Conservation (phyloP, 2,329 filamentous ascomycete genomes). For the Trichoderma semiorbis region DNA sequence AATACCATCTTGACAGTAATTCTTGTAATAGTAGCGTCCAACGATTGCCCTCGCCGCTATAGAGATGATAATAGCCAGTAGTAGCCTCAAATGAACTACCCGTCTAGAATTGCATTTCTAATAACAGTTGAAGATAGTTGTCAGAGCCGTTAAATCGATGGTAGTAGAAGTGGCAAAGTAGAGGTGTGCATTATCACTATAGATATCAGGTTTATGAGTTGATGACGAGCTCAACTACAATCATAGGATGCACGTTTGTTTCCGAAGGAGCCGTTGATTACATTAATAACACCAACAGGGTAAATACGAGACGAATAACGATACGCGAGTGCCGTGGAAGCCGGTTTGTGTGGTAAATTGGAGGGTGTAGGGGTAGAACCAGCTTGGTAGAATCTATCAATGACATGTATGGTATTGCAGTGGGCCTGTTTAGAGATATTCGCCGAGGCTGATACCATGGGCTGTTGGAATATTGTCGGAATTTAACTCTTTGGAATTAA, state of each 20-base stretch:
- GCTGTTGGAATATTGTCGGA: too few species aligned
- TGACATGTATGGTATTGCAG: not conserved
- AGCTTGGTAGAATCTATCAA: not conserved
- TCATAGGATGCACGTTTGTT: not conserved
- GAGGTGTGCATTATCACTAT: not conserved
- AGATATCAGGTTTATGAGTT: not conserved
- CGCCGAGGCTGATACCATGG: too few species aligned
- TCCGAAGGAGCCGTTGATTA: not conserved
- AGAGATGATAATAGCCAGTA: not conserved
- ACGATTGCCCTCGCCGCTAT: not conserved
- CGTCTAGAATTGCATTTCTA: not conserved
- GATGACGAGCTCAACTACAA: not conserved
- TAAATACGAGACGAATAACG: not conserved
- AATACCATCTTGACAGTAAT: not conserved
- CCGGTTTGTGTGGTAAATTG: not conserved
- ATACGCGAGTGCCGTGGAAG: not conserved
- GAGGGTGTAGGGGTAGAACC: not conserved
- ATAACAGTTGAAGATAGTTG: not conserved
- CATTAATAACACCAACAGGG: not conserved
- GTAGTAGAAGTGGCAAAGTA: not conserved
- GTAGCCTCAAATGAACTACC: not conserved
- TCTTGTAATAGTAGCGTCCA: not conserved
- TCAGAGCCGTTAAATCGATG: not conserved
- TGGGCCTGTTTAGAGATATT: too few species aligned
- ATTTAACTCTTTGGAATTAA: too few species aligned